phyloP scores from a whole-genome alignment of 2,329 filamentous ascomycete genomes.

The Ophiostoma tasmaniense region DNA sequence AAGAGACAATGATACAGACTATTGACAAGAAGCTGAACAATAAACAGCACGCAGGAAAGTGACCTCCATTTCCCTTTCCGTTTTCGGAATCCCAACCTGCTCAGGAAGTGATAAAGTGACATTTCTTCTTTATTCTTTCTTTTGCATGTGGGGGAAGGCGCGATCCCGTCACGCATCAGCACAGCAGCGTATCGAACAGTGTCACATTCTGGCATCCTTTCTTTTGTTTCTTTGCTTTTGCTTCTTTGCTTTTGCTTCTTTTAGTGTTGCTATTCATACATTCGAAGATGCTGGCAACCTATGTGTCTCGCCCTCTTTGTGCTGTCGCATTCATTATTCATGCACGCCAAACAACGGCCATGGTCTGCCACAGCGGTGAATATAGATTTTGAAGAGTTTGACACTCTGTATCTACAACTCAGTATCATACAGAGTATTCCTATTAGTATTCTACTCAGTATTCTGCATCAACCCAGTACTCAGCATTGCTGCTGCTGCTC shows the following conservation, averaged over 20 bases:
- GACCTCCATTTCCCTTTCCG: slow-evolving; percentile 5
- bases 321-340: background rate
- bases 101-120: too few relatives aligned
- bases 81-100: too few relatives aligned
- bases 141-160: background rate
- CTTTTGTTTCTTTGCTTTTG: background rate
- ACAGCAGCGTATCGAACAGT: background rate
- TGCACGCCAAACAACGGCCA: background rate
- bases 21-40: background rate
- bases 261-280: background rate
- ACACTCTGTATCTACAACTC: background rate
- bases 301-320: background rate
- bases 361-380: background rate
- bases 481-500: background rate
- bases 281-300: background rate
- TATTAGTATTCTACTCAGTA: background rate
- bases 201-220: background rate
- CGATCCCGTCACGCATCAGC: background rate
- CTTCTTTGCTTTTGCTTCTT: background rate
- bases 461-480: too few relatives aligned
- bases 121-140: background rate
- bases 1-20: background rate
- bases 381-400: too few relatives aligned
- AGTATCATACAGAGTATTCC: too few relatives aligned
- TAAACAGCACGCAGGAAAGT: background rate